Evolutionary conservation across 1,284 basidiomycete genomes (phyloP).

Genomic region (Coniferiporia sulphurascens): DNA sequence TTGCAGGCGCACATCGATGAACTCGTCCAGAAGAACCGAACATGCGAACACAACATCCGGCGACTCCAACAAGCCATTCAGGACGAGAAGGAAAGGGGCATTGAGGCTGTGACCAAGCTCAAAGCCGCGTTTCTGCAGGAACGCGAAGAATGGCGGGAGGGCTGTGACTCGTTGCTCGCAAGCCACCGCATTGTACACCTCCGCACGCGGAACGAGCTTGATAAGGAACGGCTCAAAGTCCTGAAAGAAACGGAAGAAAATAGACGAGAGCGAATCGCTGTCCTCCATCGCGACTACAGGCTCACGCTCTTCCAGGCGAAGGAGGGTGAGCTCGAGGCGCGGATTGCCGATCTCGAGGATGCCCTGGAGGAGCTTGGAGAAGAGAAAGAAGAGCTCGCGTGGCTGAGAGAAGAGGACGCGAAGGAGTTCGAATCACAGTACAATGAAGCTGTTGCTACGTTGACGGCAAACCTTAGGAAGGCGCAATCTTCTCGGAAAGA

Average conservation of each 20-base stretch:
- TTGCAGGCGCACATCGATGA: conserved; percentile 64
- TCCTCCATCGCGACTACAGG: conserved; percentile 56
- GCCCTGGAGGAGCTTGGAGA: conserved; percentile 35
- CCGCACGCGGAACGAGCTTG: conserved; percentile 45
- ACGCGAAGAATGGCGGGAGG: conserved; percentile 52
- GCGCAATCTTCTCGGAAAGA: conserved; percentile 1
- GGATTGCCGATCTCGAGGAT: conserved; percentile 29
- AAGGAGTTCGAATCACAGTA: conserved; percentile 22
- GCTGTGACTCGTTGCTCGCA: conserved; percentile 54
- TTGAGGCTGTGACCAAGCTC: conserved; percentile 38
- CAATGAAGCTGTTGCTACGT: conserved; percentile 22
- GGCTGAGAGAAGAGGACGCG: conserved; percentile 27
- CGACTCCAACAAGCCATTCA: conserved; percentile 44
- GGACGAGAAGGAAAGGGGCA: conserved; percentile 40
- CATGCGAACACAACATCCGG: conserved; percentile 52
- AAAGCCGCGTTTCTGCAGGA: conserved; percentile 48
- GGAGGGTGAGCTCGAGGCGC: conserved; percentile 52
- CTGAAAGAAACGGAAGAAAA: conserved; percentile 48
- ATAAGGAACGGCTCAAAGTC: conserved; percentile 43
- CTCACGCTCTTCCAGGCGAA: conserved; percentile 58
- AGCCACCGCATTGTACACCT: conserved; percentile 61
- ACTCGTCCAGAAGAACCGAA: conserved; percentile 57
- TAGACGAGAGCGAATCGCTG: conserved; percentile 49
- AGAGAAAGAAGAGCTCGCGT: conserved; percentile 30
- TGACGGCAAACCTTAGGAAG: conserved; percentile 23